These are phyloP conservation scores for Arxiozyma telluris DNA, from an alignment of 1,139 yeast genomes.

Conservation along the genomic window DNA sequence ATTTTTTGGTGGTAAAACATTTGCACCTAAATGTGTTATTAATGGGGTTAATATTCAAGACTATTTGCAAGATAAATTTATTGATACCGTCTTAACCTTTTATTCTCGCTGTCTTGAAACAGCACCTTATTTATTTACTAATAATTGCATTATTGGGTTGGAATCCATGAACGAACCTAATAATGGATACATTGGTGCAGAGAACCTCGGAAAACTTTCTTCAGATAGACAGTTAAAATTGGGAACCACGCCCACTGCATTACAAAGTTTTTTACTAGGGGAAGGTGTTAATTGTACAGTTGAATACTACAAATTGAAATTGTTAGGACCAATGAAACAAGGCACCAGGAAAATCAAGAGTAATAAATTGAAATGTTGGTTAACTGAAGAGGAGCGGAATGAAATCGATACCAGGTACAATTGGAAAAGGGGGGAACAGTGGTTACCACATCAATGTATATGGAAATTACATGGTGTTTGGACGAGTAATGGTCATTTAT, in stretches of 20 bases:
- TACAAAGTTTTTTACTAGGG: slow-evolving; percentile 54
- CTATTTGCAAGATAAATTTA: slow-evolving; percentile 58
- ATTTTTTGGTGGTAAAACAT: slow-evolving; percentile 68
- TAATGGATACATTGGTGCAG: slow-evolving; percentile 50
- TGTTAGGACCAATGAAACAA: slow-evolving; percentile 63
- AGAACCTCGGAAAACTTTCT: slow-evolving; percentile 42
- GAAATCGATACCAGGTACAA: slow-evolving; percentile 55
- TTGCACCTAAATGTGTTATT: slow-evolving; percentile 61
- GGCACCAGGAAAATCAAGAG: slow-evolving; percentile 41
- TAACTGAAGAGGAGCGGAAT: slow-evolving; percentile 31
- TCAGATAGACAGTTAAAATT: slow-evolving; percentile 48
- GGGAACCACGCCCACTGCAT: slow-evolving; percentile 61
- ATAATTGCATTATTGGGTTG: slow-evolving; percentile 53
- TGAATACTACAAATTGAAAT: slow-evolving; percentile 55
- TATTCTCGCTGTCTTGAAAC: slow-evolving; percentile 41
- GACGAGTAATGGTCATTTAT: slow-evolving; percentile 38
- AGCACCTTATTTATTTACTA: slow-evolving; percentile 48
- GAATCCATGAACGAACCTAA: slow-evolving; percentile 89
- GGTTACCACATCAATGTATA: slow-evolving; percentile 70
- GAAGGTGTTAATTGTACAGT: slow-evolving; percentile 57
- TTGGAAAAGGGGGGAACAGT: slow-evolving; percentile 52
- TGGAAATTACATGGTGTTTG: slow-evolving; percentile 77
- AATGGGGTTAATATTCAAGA: slow-evolving; percentile 72
- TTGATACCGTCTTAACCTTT: slow-evolving; percentile 46
- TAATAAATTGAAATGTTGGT: slow-evolving; percentile 62